Percentiles rank a stretch among this genome's conserved stretches.
phyloP scores from a whole-genome alignment of 2,329 filamentous ascomycete genomes.

The Colletotrichum australisinense region DNA sequence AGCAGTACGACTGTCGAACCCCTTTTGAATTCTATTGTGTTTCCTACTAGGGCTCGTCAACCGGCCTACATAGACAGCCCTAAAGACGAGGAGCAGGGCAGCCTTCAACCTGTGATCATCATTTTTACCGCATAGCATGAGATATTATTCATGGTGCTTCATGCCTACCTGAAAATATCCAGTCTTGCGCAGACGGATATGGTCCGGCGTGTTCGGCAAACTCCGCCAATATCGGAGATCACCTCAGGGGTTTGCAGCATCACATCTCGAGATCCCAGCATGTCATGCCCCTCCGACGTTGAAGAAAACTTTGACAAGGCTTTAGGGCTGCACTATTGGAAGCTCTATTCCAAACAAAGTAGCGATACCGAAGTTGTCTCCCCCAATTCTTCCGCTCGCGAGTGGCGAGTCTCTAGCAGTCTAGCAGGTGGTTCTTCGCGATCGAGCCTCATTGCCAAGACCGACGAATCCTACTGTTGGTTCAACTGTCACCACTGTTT shows the following conservation, averaged over 20 bases:
- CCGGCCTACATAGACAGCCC: neutral
- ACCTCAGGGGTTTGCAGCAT: neutral
- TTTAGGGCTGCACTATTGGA: neutral
- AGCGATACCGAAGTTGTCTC: neutral
- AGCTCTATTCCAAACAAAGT: neutral
- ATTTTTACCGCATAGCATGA: neutral
- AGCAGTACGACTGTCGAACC: neutral
- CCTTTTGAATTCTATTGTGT: neutral
- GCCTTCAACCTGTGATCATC: neutral
- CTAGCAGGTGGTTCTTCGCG: too few relatives aligned
- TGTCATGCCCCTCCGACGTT: neutral
- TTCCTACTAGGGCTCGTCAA: neutral
- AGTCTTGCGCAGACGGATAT: neutral
- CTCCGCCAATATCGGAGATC: neutral
- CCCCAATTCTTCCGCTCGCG: neutral
- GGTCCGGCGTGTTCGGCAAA: neutral
- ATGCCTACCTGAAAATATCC: neutral
- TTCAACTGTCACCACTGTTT: neutral
- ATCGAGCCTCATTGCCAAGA: neutral
- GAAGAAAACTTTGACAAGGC: neutral
- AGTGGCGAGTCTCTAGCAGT: too few relatives aligned
- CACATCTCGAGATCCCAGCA: neutral
- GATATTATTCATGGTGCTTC: neutral
- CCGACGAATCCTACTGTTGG: neutral
- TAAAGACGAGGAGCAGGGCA: neutral